Conservation (phyloP, 2,329 filamentous ascomycete species). For the Plectosphaerella plurivora region DNA sequence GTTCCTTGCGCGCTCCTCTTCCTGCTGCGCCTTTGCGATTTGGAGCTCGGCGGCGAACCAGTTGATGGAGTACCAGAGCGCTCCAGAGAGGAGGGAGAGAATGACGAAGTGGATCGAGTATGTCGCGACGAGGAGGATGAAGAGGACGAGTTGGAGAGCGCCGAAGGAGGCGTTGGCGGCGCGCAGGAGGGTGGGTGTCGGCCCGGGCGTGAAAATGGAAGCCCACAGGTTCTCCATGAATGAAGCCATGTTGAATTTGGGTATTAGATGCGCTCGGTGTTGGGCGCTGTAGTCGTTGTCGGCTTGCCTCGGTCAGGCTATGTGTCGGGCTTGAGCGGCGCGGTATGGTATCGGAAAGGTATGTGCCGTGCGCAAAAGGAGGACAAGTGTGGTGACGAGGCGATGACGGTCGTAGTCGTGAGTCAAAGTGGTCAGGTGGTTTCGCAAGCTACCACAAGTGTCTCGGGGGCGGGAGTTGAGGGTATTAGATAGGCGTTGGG, state of each 20-base stretch:
- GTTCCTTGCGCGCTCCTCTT: constrained; percentile 34
- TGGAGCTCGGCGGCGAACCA: constrained; percentile 79
- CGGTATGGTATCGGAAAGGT: neutral
- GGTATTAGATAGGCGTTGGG: too few relatives aligned
- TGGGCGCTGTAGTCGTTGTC: too few relatives aligned
- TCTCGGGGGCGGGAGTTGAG: too few relatives aligned
- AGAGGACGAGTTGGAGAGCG: constrained; percentile 73
- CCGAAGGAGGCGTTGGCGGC: constrained; percentile 91
- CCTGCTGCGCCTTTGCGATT: constrained; percentile 31
- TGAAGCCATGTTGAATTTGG: constrained; percentile 42
- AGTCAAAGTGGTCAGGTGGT: too few relatives aligned
- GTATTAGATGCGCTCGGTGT: neutral
- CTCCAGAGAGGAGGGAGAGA: constrained; percentile 72
- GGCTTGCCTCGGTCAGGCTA: neutral
- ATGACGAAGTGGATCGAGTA: constrained; percentile 85
- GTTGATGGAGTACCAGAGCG: constrained; percentile 92
- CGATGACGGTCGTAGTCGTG: too few relatives aligned
- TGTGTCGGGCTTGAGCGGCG: neutral
- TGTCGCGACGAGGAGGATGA: constrained; percentile 72
- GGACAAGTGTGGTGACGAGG: too few relatives aligned
- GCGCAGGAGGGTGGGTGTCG: constrained; percentile 80
- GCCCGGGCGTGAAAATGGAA: constrained; percentile 88
- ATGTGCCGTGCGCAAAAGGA: neutral
- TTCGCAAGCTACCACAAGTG: too few relatives aligned
- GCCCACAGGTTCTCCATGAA: constrained; percentile 78